A percentile compares a stretch with the other conserved stretches of the same genome.
phyloP scores from a whole-genome alignment of 202 grass and related monocot genomes.

The Bolboschoenoplectus hybrid region DNA sequence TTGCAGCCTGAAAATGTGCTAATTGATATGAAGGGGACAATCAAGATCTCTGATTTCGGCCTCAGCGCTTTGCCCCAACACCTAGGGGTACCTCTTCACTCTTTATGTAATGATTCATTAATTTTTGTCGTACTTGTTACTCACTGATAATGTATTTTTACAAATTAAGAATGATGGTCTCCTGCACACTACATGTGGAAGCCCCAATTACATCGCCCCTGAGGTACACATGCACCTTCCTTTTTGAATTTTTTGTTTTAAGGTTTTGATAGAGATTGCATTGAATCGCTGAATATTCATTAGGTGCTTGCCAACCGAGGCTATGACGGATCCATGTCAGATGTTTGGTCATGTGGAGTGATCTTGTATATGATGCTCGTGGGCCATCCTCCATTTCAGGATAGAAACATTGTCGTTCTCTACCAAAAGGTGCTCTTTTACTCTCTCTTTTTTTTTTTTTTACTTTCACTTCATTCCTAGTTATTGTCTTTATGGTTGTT shows the following conservation, averaged over 20 bases:
- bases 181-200: slow-evolving; percentile 92
- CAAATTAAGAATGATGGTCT: slow-evolving; percentile 75
- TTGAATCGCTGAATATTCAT: neutral
- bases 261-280: too few species aligned
- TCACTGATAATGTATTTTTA: neutral
- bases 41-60: slow-evolving; percentile 95
- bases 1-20: slow-evolving; percentile 80
- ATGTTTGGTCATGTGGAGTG: slow-evolving; percentile 97
- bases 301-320: slow-evolving; percentile 88
- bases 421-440: slow-evolving; percentile 71
- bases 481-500: slow-evolving; percentile 6
- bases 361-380: slow-evolving; percentile 85
- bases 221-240: slow-evolving; percentile 42
- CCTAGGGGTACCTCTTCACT: slow-evolving; percentile 46
- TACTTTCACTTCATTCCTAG: neutral
- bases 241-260: too few species aligned
- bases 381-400: slow-evolving; percentile 80
- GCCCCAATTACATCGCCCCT: slow-evolving; percentile 96
- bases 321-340: slow-evolving; percentile 80
- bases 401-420: slow-evolving; percentile 89
- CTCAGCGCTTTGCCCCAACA: slow-evolving; percentile 90
- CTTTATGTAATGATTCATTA: too few species aligned
- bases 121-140: too few species aligned
- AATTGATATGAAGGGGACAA: slow-evolving; percentile 65
- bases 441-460: neutral